Base-by-base conservation (phyloP, 2,329 filamentous ascomycete species). In the Ploettnerulaceae sp. region DNA sequence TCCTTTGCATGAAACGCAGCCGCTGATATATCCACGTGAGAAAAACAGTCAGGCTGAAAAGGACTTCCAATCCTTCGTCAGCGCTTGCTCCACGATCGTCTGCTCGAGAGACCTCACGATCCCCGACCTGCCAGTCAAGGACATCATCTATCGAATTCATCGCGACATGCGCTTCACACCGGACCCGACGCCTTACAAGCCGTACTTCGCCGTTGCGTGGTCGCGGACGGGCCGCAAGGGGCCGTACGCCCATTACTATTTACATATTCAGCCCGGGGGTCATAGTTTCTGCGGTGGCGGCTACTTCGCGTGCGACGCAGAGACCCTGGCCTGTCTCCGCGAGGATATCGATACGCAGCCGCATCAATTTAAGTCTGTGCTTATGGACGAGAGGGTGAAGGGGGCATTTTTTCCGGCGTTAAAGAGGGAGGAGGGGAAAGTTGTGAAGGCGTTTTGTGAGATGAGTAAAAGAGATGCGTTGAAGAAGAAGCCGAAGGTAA, bases 131-230 rank as follows among this genome's bases (percentile, higher is more conserved):
- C 90, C 90, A 1, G 72, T 84, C 44, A 93, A 94, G 65, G 89
- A 95, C 62, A 71, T 95, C 22, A 81, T 89, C 37, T 95, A 91
- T 64, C 82, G 89, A 51, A 93, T 95, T 49, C 89, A 95, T 66
- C 76, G 89, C 57, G 89, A 95, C 59, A 76, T 93, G 33, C 80
- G 89, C 45, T 95, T 95, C 68, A 86, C 77, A 60, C 85, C 87
- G 57, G 83, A 95, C 60, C 85, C 79, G 15, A 93, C 88, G 2
- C 89, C 90, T 0, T 95, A 95, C 71, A 95, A 57, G 82, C 78
- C 87, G 44, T 80, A 90, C 67, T 95, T 90, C 67, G 86, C 85
- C 7, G 89, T 85, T 28, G 86, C 87, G 18, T 95, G 87, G 82
- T 80, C 86, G 47, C 82, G 89, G 15, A 94, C 89, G 0, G 89